phyloP scores from a whole-genome alignment of 345 rosid species.

The Pistacia vera region DNA sequence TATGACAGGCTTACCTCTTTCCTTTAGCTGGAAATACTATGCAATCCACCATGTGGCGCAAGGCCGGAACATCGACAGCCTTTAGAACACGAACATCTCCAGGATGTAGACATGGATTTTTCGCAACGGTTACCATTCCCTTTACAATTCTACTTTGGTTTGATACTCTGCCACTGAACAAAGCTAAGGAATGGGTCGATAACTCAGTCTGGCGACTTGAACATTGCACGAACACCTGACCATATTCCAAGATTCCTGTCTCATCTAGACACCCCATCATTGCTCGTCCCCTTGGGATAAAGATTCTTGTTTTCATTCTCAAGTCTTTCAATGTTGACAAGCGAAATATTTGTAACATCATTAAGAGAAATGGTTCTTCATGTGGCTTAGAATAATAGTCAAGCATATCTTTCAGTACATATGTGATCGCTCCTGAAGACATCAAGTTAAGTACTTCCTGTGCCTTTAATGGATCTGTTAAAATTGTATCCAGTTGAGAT shows the following conservation, averaged over 20 bases:
- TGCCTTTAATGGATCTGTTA: slow-evolving; percentile 20
- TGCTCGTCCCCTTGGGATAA: slow-evolving; percentile 18
- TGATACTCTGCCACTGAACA: not conserved
- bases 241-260: slow-evolving; percentile 27
- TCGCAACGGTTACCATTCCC: slow-evolving; percentile 41
- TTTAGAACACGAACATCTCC: slow-evolving; percentile 52
- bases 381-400: slow-evolving; percentile 17
- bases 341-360: slow-evolving; percentile 23
- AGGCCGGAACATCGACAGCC: slow-evolving; percentile 49
- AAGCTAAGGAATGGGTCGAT: too few relatives aligned
- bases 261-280: slow-evolving; percentile 41
- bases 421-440: slow-evolving; percentile 11
- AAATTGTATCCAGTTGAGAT: slow-evolving; percentile 18
- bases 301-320: slow-evolving; percentile 24
- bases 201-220: not conserved
- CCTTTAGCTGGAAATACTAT: slow-evolving; percentile 67
- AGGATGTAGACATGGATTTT: slow-evolving; percentile 73
- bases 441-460: slow-evolving; percentile 20
- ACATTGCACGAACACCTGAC: slow-evolving; percentile 31
- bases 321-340: slow-evolving; percentile 30
- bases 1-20: slow-evolving; percentile 26
- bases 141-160: not conserved
- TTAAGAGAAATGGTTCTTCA: slow-evolving; percentile 27
- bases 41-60: slow-evolving; percentile 59
- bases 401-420: slow-evolving; percentile 26